Evolutionary conservation across 441 rosid species (phyloP).

Genomic region (Isatis lusitanica): DNA sequence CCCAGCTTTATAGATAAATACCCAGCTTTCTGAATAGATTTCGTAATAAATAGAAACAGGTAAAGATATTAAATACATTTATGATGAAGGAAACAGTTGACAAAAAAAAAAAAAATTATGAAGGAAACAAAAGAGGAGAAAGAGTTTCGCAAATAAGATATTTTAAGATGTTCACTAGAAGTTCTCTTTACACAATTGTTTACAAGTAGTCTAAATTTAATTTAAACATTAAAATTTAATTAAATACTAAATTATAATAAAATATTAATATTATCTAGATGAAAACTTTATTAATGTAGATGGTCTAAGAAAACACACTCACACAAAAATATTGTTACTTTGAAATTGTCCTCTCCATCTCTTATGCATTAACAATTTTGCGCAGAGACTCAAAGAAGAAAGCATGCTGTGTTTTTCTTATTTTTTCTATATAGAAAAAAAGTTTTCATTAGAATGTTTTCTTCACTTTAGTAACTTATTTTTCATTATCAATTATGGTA

Average conservation of each 20-base stretch:
- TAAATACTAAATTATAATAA: too few species aligned
- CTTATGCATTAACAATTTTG: neutral
- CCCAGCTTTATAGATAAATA: neutral
- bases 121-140: neutral
- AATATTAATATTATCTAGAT: too few species aligned
- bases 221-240: too few species aligned
- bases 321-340: too few species aligned
- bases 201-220: too few species aligned
- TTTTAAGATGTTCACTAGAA: too few species aligned
- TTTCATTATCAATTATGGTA: neutral
- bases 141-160: too few species aligned
- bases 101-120: too few species aligned
- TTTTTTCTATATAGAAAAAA: neutral
- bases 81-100: slow-evolving; percentile 16
- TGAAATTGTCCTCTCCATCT: slow-evolving; percentile 1
- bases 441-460: neutral
- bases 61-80: neutral
- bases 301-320: neutral
- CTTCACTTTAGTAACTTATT: neutral
- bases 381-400: neutral
- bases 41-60: neutral
- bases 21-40: neutral
- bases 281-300: too few species aligned
- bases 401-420: neutral
- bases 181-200: too few species aligned